phyloP scores from a whole-genome alignment of 306 rosid species.

The Inga laurina region DNA sequence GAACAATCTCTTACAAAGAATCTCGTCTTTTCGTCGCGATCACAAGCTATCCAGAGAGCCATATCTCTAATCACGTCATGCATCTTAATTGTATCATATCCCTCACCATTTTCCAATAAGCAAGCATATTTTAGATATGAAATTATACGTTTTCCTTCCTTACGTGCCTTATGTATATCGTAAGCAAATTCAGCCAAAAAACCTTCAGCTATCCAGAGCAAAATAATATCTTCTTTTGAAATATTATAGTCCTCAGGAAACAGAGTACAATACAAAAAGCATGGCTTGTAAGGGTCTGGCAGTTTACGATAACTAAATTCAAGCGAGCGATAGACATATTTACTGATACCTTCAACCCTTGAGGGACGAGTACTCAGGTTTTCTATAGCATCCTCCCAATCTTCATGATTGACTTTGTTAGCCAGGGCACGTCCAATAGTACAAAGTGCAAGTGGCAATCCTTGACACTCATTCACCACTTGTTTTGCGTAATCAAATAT shows the following conservation, averaged over 20 bases:
- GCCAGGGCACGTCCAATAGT: not conserved
- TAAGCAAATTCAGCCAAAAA: not conserved
- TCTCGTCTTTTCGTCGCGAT: not conserved
- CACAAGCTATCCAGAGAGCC: conserved; percentile 3
- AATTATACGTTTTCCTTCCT: not conserved
- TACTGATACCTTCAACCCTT: not conserved
- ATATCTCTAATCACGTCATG: conserved; percentile 6
- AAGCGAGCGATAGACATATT: not conserved
- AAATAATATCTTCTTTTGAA: not conserved
- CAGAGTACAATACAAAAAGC: not conserved
- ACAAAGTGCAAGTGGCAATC: conserved; percentile 7
- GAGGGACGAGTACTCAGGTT: not conserved
- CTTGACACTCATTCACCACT: not conserved
- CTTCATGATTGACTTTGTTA: too few species aligned
- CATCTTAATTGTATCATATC: not conserved
- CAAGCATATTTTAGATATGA: not conserved
- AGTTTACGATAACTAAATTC: not conserved
- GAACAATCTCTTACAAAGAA: not conserved
- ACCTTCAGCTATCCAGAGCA: not conserved
- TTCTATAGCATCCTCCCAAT: not conserved
- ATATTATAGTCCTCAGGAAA: conserved; percentile 1
- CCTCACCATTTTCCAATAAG: not conserved
- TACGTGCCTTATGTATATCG: not conserved
- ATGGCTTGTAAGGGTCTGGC: not conserved
- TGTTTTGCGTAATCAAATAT: too few species aligned